Percentiles rank a stretch among this genome's conserved stretches.
These are phyloP conservation scores for Penicillium subrubescens DNA, from an alignment of 495 filamentous ascomycete species.

Conservation along the genomic window DNA sequence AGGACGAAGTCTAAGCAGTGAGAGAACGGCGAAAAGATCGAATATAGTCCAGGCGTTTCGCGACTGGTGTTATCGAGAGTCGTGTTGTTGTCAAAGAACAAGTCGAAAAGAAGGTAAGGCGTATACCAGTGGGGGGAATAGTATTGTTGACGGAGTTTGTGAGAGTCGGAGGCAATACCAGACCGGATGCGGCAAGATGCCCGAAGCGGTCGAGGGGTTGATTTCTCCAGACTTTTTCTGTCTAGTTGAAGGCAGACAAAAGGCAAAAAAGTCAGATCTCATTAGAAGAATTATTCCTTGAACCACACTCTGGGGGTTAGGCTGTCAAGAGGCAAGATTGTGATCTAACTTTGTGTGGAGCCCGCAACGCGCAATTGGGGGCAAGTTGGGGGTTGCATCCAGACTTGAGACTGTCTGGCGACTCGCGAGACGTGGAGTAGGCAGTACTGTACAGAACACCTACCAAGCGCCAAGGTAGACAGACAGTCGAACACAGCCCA, in stretches of 20 bases:
- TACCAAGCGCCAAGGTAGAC: no score
- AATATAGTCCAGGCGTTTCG: background rate
- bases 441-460: no score
- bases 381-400: slow-evolving; percentile 7
- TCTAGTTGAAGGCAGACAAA: background rate
- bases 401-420: no score
- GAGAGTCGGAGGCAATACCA: background rate
- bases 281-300: background rate
- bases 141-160: background rate
- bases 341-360: slow-evolving; percentile 1
- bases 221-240: background rate
- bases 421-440: no score
- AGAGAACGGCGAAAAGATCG: background rate
- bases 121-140: background rate
- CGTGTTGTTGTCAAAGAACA: background rate
- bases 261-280: background rate
- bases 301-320: background rate
- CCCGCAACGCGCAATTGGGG: slow-evolving; percentile 4
- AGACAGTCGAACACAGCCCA: background rate
- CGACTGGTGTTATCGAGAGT: background rate
- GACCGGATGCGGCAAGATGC: slow-evolving; percentile 25
- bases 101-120: background rate
- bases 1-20: background rate
- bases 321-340: background rate
- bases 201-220: slow-evolving; percentile 4